Evolutionary conservation across 1,139 yeast species (phyloP).

Genomic region (Taphrina confusa): DNA sequence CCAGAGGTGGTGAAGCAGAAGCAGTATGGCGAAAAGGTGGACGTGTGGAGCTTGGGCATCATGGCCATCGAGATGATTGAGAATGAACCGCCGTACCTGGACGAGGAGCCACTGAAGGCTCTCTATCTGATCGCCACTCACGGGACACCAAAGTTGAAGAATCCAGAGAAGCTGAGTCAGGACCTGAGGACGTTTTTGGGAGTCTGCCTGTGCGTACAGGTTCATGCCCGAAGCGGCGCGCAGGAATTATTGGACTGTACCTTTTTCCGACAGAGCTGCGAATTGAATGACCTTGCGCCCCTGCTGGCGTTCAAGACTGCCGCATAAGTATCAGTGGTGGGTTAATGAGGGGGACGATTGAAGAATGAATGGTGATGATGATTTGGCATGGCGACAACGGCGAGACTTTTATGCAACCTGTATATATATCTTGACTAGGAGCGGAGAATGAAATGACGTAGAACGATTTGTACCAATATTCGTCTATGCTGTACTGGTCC

Average conservation of each 20-base stretch:
- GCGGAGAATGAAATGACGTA: too few species aligned
- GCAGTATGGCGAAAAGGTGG: constrained; percentile 77
- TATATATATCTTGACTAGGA: too few species aligned
- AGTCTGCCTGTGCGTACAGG: constrained; percentile 94
- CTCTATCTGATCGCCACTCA: constrained; percentile 89
- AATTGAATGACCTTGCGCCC: constrained; percentile 64
- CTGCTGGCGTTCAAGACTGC: constrained; percentile 66
- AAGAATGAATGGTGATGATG: too few species aligned
- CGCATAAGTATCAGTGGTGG: too few species aligned
- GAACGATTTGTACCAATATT: too few species aligned
- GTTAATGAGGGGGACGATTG: too few species aligned
- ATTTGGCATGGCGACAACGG: too few species aligned
- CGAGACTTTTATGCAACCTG: too few species aligned
- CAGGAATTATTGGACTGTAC: constrained; percentile 82
- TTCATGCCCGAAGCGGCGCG: constrained; percentile 84
- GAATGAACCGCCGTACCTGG: constrained; percentile 95
- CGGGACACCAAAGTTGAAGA: constrained; percentile 92
- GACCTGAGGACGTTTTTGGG: constrained; percentile 84
- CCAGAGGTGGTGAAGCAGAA: constrained; percentile 97
- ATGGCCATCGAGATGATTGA: constrained; percentile 99
- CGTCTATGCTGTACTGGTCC: too few species aligned
- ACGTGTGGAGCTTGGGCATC: constrained; percentile 96
- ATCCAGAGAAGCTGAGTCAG: constrained; percentile 75
- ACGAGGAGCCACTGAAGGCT: constrained; percentile 91
- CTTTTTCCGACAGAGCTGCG: constrained; percentile 74